Base-by-base conservation (phyloP, 2,329 filamentous ascomycete genomes). In the Penicillium sp. region DNA sequence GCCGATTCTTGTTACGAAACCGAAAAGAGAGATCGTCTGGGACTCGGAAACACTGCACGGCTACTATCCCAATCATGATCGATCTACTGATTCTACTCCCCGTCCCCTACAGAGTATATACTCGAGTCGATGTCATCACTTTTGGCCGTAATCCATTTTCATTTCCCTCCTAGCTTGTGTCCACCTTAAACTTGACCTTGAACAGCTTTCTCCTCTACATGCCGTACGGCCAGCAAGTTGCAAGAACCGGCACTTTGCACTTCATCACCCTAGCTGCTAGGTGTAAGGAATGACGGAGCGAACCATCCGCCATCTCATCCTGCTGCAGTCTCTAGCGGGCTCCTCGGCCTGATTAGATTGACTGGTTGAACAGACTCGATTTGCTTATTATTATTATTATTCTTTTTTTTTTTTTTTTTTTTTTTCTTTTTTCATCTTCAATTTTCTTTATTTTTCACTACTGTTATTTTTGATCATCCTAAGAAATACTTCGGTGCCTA, bases 201-300 rank as follows among this genome's bases (percentile, higher is more conserved):
- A 40, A 40, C 53, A 10, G n/a, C 37, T 28, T 17, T 30, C 24
- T 33, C 10, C 15, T 17, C 15, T 33, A 33, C 26, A 53, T 38
- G 28, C 50, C 30, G 12, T 5, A 53, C 35, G 30, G 19, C 30
- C 50, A 35, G 22, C 30, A 24, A 22, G 17, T 37, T 37, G 30
- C 50, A 35, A 35, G n/a, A 15, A 51, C 49, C 49, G 24, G 53
- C 37, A 28, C 53, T 35, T n/a, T 33, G 53, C 38, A 24, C 40
- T 17, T 22, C 38, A 49, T 42, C n/a, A 19, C 35, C 51, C 33
- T 54, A 37, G 42, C 54, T 33, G 42, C 30, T 17, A 35, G 42
- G 54, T 56, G 40, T 28, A 68, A 68, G 71, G 70, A 67, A 74
- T 74, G 72, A 74, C 72, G 59, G 70, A 71, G 67, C 68, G 67